Evolutionary conservation across 257 asterid species (phyloP).

Genomic region (Eucommia ulmoides): DNA sequence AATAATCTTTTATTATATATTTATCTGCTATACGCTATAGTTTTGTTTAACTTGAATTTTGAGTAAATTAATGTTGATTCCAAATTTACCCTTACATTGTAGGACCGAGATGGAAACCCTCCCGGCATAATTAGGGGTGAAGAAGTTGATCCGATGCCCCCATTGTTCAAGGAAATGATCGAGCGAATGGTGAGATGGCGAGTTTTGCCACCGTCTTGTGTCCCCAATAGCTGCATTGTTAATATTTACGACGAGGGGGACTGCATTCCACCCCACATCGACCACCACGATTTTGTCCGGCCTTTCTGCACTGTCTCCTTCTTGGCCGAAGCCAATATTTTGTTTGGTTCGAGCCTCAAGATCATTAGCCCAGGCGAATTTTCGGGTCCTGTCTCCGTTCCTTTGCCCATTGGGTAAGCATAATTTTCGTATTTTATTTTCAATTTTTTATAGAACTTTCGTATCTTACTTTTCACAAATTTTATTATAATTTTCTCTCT

Average conservation of each 20-base stretch:
- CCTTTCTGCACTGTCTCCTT: constrained; percentile 85
- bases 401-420: constrained; percentile 75
- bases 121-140: constrained; percentile 66
- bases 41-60: too few species aligned
- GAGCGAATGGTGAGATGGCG: constrained; percentile 62
- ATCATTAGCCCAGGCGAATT: constrained; percentile 69
- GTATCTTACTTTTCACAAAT: background rate
- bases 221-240: constrained; percentile 90
- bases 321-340: constrained; percentile 62
- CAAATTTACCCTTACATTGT: constrained; percentile 7
- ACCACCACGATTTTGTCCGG: constrained; percentile 71
- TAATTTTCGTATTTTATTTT: background rate
- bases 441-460: background rate
- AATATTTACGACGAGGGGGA: constrained; percentile 82
- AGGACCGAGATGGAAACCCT: constrained; percentile 74
- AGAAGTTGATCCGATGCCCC: constrained; percentile 68
- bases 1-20: too few species aligned
- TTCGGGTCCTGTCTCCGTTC: constrained; percentile 42
- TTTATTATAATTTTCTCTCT: background rate
- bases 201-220: constrained; percentile 60
- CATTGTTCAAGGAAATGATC: constrained; percentile 56
- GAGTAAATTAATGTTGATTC: too few species aligned
- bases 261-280: constrained; percentile 92
- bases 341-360: constrained; percentile 56
- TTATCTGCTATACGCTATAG: too few species aligned